Evolutionary conservation across 176 grass and related monocot species (phyloP), one percentile per base, ranked within the genome.

Genomic region (Oryza meridionalis): DNA sequence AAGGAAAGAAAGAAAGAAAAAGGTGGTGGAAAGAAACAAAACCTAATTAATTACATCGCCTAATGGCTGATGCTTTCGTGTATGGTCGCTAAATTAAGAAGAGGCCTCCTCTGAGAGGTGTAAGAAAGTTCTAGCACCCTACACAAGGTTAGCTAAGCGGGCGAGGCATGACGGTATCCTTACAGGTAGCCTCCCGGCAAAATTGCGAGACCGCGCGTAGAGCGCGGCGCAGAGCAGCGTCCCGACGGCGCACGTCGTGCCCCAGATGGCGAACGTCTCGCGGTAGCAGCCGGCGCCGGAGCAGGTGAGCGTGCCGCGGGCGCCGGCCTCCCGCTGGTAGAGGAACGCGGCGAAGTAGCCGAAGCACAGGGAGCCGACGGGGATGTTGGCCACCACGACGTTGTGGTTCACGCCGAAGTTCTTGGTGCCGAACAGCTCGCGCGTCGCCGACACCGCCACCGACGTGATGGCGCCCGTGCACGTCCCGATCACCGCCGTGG

Each of bases 361-460:
- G 84, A 99, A 99, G 88, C 92, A 91, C 3, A 99, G 92, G 7
- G 97, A 96, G 4, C 97, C 97, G 0, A 94, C 71, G 7, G 97
- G 97, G 81, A 99, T 96, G 73, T 99, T 99, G 59, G 74, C 75
- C 51, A 99, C 97, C 13, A 99, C 78, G 25, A 99, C 82, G 86
- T 99, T 99, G 91, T 99, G 97, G 83, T 99, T 99, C 0, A 99
- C 90, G 26, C 97, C 91, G 67, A 99, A 99, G 87, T 99, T 82
- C 81, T 99, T 76, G 7, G 81, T 70, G 11, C 97, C 97, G 88
- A 99, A 99, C 27, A 99, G 88, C 82, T 99, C 97, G 24, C 86
- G 71, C 50, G 97, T 99, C 27, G 97, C 91, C 3, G 93, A 99
- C 17, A 99, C 90, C 0, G 97, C 88, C 24, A 96, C 86, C 68